These are phyloP conservation scores for Cladorrhinum sp. DNA, from an alignment of 2,329 filamentous ascomycete genomes.

Conservation along the genomic window DNA sequence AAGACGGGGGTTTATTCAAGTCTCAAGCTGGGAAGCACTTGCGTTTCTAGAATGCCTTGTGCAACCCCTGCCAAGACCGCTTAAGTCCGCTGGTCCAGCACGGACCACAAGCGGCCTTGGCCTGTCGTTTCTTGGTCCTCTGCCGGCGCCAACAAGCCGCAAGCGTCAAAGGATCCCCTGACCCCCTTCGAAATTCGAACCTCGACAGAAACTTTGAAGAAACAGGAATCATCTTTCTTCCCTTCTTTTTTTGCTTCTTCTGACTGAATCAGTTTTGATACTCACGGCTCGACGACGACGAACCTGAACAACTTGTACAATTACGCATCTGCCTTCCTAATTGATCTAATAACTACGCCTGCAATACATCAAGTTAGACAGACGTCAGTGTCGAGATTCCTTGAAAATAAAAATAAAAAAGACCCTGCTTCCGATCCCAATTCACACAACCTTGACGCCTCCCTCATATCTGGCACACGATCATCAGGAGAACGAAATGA, in stretches of 20 bases:
- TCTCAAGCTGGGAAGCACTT: not conserved
- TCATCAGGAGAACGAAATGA: not conserved
- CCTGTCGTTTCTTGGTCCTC: not conserved
- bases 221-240: not conserved
- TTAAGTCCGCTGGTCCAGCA: not conserved
- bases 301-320: not conserved
- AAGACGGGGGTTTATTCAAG: not conserved
- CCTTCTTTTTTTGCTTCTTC: not conserved
- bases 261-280: not conserved
- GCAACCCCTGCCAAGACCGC: not conserved
- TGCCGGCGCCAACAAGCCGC: not conserved
- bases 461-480: not conserved
- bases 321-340: not conserved
- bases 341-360: not conserved
- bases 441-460: not conserved
- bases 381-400: not conserved
- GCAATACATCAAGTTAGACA: not conserved
- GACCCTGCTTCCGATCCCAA: not conserved
- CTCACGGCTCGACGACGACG: not conserved
- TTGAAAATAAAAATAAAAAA: not conserved
- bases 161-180: not conserved
- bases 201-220: not conserved
- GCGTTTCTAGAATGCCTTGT: not conserved
- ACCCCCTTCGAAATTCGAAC: not conserved
- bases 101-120: not conserved